Conservation (phyloP, 352 stramenopile genomes). For the Pythium pyrilobum region DNA sequence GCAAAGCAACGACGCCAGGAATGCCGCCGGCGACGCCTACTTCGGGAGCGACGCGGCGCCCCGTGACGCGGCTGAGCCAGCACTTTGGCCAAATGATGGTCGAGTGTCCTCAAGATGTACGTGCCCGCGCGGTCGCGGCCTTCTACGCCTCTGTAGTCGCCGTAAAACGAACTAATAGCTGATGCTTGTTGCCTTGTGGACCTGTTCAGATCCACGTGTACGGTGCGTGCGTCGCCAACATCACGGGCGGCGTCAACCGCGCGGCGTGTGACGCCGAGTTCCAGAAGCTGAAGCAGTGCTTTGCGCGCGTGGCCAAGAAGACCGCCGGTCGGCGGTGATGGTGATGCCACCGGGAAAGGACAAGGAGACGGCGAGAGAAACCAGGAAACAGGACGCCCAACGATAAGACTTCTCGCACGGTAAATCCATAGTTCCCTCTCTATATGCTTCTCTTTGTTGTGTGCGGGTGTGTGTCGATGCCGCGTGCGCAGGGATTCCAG, state of each 20-base stretch:
- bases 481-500: too few relatives aligned
- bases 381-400: background rate
- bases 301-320: slow-evolving; percentile 43
- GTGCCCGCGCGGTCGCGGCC: background rate
- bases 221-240: slow-evolving; percentile 65
- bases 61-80: slow-evolving; percentile 54
- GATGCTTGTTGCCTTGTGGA: background rate
- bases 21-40: slow-evolving; percentile 1
- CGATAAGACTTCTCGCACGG: background rate
- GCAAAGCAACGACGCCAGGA: background rate
- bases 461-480: too few relatives aligned
- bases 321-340: background rate
- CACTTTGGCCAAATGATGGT: slow-evolving; percentile 63
- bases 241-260: slow-evolving; percentile 44
- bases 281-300: slow-evolving; percentile 62
- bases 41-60: slow-evolving; percentile 7
- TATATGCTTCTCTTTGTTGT: background rate
- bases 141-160: background rate
- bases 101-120: slow-evolving; percentile 60
- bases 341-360: background rate
- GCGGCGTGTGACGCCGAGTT: slow-evolving; percentile 68
- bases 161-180: background rate
- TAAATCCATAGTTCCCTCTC: background rate
- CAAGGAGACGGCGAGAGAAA: background rate
- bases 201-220: slow-evolving; percentile 66